Base-by-base conservation (phyloP, 495 filamentous ascomycete species). In the Cairneyella variabilis region DNA sequence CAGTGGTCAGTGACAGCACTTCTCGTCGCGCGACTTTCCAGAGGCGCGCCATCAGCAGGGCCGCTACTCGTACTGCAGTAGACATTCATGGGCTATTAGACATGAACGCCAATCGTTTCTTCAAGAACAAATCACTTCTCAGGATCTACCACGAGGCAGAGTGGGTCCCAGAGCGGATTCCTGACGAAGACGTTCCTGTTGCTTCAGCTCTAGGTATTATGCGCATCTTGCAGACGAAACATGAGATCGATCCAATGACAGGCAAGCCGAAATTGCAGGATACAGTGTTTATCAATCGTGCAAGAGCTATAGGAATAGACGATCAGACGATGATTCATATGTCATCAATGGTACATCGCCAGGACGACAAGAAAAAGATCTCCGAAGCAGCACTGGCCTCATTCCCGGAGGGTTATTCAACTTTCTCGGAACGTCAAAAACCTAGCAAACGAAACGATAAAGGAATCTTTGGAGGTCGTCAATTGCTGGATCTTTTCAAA, bases 201-300 rank as follows among this genome's bases (percentile, higher is more conserved):
- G 17, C 26, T 18, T 67, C 64, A 18, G 0, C 40, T 6, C 49
- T 67, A 16, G 51, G 32, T 21, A 25, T 48, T 10, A 32, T 64
- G 18, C 64, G 66, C 12, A 26, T 72, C 21, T 25, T 25, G 43
- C 54, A 58, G 36, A 69, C 65, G 10, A 66, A 65, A 53, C 28
- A 36, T 1, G 51, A 45, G 11, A 21, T 53, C 22, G 61, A 71
- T 61, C 63, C 59, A 22, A 46, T 23, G 16, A 70, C 66, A 36
- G 59, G 62, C 21, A 38, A 60, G 41, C 56, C 21, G 23, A 27
- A 44, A 25, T 32, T 67, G 16, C 57, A 67, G 22, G 54, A 66
- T 21, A 71, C 69, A 27, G 59, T 60, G n/a, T 54, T 72, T 34
- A 61, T 70, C 44, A 51, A 46, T 22, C 65, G 66, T 14, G 54